Percentiles rank a stretch among this genome's conserved stretches.
phyloP scores from a whole-genome alignment of 2,329 filamentous ascomycete genomes.

The Colletotrichum eleusines region DNA sequence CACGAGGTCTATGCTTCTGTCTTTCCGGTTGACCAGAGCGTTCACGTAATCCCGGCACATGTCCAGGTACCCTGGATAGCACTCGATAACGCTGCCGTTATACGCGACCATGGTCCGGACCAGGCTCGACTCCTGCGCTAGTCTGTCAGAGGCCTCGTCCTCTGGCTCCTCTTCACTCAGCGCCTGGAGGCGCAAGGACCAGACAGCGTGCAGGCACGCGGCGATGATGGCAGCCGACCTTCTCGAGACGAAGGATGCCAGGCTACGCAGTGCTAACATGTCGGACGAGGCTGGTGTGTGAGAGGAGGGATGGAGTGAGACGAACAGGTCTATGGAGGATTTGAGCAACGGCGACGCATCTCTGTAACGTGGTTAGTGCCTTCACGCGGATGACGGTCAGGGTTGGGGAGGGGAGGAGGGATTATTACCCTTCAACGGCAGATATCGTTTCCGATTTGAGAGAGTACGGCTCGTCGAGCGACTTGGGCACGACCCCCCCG shows the following conservation, averaged over 20 bases:
- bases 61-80: slow-evolving; percentile 76
- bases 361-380: slow-evolving; percentile 48
- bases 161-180: slow-evolving; percentile 54
- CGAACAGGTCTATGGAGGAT: slow-evolving; percentile 62
- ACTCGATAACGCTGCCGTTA: slow-evolving; percentile 84
- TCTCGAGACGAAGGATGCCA: slow-evolving; percentile 67
- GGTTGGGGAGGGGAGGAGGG: too few relatives aligned
- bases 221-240: slow-evolving; percentile 72
- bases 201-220: slow-evolving; percentile 69
- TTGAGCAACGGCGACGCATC: slow-evolving; percentile 59
- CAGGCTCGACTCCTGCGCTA: slow-evolving; percentile 64
- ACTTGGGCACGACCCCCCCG: slow-evolving; percentile 67
- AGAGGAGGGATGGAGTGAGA: slow-evolving; percentile 61
- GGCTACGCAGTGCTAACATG: slow-evolving; percentile 62
- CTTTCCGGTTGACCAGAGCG: slow-evolving; percentile 59
- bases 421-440: slow-evolving; percentile 65
- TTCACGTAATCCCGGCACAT: slow-evolving; percentile 74
- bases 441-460: slow-evolving; percentile 72
- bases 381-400: background rate
- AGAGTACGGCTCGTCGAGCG: slow-evolving; percentile 65
- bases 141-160: slow-evolving; percentile 46
- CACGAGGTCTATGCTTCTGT: slow-evolving; percentile 69
- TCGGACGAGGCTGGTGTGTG: slow-evolving; percentile 59
- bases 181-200: slow-evolving; percentile 65
- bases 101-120: slow-evolving; percentile 74